A percentile compares a stretch with the other conserved stretches of the same genome.
Evolutionary conservation across 345 rosid species (phyloP).

Genomic region (Geranium brycei): DNA sequence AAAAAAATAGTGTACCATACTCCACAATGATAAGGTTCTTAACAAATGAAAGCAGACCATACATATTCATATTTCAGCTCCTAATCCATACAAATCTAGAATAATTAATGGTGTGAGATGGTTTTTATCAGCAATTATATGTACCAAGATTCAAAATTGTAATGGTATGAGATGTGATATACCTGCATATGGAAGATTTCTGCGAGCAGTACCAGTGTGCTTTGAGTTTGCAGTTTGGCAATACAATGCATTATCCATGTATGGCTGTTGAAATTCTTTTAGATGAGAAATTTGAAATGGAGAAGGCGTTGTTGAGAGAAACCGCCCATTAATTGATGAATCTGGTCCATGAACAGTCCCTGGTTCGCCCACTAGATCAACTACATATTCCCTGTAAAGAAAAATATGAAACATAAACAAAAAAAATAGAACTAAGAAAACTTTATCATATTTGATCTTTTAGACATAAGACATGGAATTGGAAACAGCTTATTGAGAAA

Average conservation of each 20-base stretch:
- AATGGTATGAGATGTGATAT: slow-evolving; percentile 10
- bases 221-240: slow-evolving; percentile 22
- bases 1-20: too few relatives aligned
- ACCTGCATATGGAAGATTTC: slow-evolving; percentile 34
- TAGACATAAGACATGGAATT: background rate
- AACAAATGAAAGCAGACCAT: background rate
- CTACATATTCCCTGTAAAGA: slow-evolving; percentile 80
- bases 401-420: slow-evolving; percentile 2
- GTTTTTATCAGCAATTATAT: too few relatives aligned
- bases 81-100: background rate
- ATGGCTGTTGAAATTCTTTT: slow-evolving; percentile 34
- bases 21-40: background rate
- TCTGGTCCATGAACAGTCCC: slow-evolving; percentile 81
- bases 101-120: background rate
- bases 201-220: slow-evolving; percentile 17
- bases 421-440: too few relatives aligned
- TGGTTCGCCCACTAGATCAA: slow-evolving; percentile 86
- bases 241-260: slow-evolving; percentile 23
- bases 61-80: background rate
- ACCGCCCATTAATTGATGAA: slow-evolving; percentile 73
- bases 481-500: too few relatives aligned
- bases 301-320: slow-evolving; percentile 44
- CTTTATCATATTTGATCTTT: background rate
- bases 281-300: slow-evolving; percentile 52
- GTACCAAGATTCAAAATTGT: too few relatives aligned